phyloP scores from a whole-genome alignment of 2,329 filamentous ascomycete species.

The Aspergillus hiratsukae region DNA sequence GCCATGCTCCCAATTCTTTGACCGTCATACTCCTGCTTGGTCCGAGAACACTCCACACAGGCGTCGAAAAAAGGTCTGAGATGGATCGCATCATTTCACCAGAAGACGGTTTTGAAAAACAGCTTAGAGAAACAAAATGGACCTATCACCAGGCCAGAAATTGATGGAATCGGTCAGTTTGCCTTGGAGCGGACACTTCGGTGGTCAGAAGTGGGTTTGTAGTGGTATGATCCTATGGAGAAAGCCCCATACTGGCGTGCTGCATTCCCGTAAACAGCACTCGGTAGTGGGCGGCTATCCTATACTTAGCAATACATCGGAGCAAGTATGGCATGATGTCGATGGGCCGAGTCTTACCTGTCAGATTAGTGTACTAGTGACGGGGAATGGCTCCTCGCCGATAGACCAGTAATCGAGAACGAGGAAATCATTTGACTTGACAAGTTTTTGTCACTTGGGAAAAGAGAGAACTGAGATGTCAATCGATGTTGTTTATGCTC shows the following conservation, averaged over 20 bases:
- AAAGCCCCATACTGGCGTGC: neutral
- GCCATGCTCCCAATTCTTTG: neutral
- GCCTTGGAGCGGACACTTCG: neutral
- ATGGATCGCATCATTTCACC: neutral
- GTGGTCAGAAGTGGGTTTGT: neutral
- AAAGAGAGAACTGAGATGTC: neutral
- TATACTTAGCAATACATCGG: neutral
- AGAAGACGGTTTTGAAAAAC: neutral
- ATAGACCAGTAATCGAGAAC: neutral
- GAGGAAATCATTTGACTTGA: neutral
- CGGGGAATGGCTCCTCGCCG: too few species aligned
- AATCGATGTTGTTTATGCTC: too few species aligned
- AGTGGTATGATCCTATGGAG: constrained; percentile 7
- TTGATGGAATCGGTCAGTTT: neutral
- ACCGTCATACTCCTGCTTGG: neutral
- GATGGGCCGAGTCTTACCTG: neutral
- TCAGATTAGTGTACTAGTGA: neutral
- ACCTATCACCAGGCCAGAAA: neutral
- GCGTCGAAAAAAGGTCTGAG: neutral
- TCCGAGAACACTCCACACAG: neutral
- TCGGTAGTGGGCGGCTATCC: neutral
- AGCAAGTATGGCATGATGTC: neutral
- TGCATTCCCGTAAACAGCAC: neutral
- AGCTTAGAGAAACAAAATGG: neutral
- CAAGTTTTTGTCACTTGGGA: neutral